Evolutionary conservation across 352 stramenopile species (phyloP).

Genomic region (Phytophthora sansomeana): DNA sequence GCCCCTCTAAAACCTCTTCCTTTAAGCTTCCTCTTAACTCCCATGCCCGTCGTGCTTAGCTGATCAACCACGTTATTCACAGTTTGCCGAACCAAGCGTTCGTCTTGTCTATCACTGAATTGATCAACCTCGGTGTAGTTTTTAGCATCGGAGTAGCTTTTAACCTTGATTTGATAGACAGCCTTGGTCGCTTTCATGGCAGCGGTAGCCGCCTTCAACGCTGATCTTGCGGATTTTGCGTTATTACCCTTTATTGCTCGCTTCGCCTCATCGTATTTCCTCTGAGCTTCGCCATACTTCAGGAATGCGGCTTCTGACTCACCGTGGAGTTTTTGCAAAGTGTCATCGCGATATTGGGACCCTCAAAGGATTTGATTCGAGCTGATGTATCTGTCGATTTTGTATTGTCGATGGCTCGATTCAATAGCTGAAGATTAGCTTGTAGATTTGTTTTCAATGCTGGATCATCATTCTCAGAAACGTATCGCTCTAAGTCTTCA

Average conservation of each 20-base stretch:
- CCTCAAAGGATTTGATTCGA: constrained; percentile 26
- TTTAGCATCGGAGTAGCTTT: too few relatives aligned
- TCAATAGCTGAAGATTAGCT: constrained; percentile 25
- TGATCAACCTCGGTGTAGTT: too few relatives aligned
- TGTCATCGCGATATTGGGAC: constrained; percentile 19
- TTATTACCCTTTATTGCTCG: too few relatives aligned
- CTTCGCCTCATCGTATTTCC: constrained; percentile 10
- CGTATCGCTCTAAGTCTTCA: constrained; percentile 27
- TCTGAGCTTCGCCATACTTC: constrained; percentile 25
- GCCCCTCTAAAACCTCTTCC: too few relatives aligned
- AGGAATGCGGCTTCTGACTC: too few relatives aligned
- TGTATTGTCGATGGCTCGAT: constrained; percentile 21
- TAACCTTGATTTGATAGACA: too few relatives aligned
- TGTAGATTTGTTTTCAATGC: constrained; percentile 24
- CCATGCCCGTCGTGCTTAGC: too few relatives aligned
- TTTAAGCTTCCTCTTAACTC: too few relatives aligned
- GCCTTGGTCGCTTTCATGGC: constrained; percentile 18
- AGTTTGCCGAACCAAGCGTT: too few relatives aligned
- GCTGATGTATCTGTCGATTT: constrained; percentile 29
- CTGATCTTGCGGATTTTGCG: constrained; percentile 12
- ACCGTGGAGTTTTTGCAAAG: too few relatives aligned
- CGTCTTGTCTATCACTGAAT: too few relatives aligned
- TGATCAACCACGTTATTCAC: too few relatives aligned
- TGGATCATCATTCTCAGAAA: constrained; percentile 24
- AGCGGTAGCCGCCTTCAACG: constrained; percentile 3